These are phyloP conservation scores for Phytopythium vexans DNA, from an alignment of 352 stramenopile genomes.

Conservation along the genomic window DNA sequence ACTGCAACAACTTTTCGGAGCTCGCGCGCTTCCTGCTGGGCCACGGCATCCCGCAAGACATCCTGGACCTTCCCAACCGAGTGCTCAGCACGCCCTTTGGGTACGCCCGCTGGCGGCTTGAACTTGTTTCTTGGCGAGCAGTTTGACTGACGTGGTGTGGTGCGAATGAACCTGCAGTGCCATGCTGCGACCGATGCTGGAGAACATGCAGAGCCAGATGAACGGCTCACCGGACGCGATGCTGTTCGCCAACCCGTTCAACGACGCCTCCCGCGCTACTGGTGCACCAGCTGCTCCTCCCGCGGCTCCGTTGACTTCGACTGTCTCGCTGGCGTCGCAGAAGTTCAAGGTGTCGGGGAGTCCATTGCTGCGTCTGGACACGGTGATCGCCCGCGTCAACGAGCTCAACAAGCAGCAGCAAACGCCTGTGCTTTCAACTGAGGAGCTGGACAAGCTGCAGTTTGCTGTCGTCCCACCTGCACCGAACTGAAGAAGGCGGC, in stretches of 20 bases:
- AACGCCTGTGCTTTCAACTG: constrained; percentile 18
- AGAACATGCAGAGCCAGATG: constrained; percentile 85
- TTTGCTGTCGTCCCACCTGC: constrained; percentile 19
- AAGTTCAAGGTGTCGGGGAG: constrained; percentile 55
- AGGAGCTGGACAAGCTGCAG: constrained; percentile 27
- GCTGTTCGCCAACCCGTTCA: constrained; percentile 71
- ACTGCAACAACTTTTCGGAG: constrained; percentile 97
- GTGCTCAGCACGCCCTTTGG: constrained; percentile 89
- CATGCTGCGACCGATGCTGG: constrained; percentile 78
- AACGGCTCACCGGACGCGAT: constrained; percentile 35
- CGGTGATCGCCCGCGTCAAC: constrained; percentile 40
- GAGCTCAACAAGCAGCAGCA: constrained; percentile 18
- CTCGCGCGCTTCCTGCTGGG: constrained; percentile 86
- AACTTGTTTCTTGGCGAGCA: constrained; percentile 3
- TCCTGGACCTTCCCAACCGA: constrained; percentile 87
- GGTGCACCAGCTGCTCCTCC: not conserved
- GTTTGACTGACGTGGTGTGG: constrained; percentile 2
- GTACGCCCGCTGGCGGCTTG: constrained; percentile 27
- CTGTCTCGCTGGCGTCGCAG: constrained; percentile 24
- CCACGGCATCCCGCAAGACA: constrained; percentile 87
- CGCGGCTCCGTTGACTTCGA: constrained; percentile 6
- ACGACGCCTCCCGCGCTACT: constrained; percentile 41
- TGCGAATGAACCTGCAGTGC: constrained; percentile 26
- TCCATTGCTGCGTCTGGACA: constrained; percentile 44
- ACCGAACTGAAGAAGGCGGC: constrained; percentile 7